These are phyloP conservation scores for Ogataea ganodermae DNA, from an alignment of 805 yeast genomes.

Conservation along the genomic window DNA sequence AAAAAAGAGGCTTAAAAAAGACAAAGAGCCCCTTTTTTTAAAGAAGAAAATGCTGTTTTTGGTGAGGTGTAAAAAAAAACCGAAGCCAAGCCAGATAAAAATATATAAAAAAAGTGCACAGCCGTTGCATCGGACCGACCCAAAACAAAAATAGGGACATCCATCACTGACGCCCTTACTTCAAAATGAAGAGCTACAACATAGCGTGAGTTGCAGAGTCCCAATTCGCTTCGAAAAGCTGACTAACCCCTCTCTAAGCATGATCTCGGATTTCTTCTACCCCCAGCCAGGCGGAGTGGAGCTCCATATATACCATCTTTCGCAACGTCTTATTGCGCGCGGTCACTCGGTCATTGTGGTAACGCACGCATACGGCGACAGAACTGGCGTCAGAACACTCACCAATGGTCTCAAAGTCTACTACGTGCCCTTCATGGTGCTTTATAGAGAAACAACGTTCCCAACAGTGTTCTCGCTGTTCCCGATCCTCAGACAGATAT, in stretches of 20 bases:
- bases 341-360: slow-evolving; percentile 87
- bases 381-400: slow-evolving; percentile 79
- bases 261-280: slow-evolving; percentile 96
- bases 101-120: background rate
- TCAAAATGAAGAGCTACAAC: slow-evolving; percentile 28
- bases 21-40: background rate
- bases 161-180: background rate
- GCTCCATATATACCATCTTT: slow-evolving; percentile 87
- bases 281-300: slow-evolving; percentile 99
- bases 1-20: slow-evolving; percentile 1
- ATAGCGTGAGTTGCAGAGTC: slow-evolving; percentile 30
- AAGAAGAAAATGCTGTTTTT: background rate
- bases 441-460: slow-evolving; percentile 81
- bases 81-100: background rate
- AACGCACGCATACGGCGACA: slow-evolving; percentile 83
- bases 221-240: background rate
- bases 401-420: slow-evolving; percentile 93
- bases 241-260: slow-evolving; percentile 31
- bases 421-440: slow-evolving; percentile 77
- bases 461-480: slow-evolving; percentile 90
- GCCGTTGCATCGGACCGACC: background rate
- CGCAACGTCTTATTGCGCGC: slow-evolving; percentile 73
- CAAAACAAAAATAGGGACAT: no score
- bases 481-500: slow-evolving; percentile 81
- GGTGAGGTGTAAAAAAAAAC: background rate